A percentile compares a stretch with the other conserved stretches of the same genome.
Evolutionary conservation across 192 early-diverging fungal species (phyloP).

Genomic region (Anaeromyces robustus): DNA sequence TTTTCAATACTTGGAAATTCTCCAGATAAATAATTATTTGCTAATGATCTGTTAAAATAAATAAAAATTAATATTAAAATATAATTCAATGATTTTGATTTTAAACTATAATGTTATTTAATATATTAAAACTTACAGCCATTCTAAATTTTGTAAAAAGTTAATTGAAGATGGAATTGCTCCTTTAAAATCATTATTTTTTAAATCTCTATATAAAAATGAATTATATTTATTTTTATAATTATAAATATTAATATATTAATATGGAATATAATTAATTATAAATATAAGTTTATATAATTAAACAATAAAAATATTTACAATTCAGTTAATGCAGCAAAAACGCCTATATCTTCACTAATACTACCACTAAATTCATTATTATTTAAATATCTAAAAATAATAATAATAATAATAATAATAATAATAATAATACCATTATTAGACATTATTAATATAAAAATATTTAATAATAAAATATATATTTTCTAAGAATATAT

Average conservation of each 20-base stretch:
- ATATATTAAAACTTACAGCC: not conserved
- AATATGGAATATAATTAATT: too few species aligned
- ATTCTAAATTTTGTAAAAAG: not conserved
- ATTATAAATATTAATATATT: too few species aligned
- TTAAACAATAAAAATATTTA: not conserved
- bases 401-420: too few species aligned
- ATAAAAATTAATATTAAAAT: too few species aligned
- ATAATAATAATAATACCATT: too few species aligned
- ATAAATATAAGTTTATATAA: too few species aligned
- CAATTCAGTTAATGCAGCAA: not conserved
- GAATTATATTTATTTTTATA: not conserved
- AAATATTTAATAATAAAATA: too few species aligned
- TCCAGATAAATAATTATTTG: not conserved
- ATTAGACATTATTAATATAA: too few species aligned
- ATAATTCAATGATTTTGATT: too few species aligned
- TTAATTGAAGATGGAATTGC: not conserved
- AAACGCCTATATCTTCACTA: not conserved
- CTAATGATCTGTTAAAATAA: not conserved
- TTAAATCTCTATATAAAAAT: not conserved
- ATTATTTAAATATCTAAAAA: not conserved
- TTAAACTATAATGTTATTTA: too few species aligned
- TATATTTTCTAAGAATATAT: too few species aligned
- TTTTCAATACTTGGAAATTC: not conserved
- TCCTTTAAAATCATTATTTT: not conserved
- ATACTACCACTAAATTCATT: not conserved